phyloP scores from a whole-genome alignment of 1,284 basidiomycete genomes.

The Tylopilus orsonianus region DNA sequence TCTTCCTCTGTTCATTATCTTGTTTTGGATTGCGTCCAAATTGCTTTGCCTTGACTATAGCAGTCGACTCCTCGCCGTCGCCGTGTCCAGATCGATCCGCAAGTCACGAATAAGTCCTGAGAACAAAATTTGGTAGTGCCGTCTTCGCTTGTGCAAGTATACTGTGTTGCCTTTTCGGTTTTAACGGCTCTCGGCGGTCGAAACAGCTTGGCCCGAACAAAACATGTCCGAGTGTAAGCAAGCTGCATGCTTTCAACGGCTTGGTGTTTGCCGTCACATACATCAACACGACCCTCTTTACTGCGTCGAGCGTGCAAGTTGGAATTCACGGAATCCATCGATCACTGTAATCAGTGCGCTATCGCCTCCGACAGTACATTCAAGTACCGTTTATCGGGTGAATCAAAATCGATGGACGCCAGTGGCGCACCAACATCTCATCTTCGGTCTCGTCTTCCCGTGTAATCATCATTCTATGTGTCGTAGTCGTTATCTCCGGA shows the following conservation, averaged over 20 bases:
- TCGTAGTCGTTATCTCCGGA: neutral
- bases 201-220: neutral
- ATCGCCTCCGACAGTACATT: neutral
- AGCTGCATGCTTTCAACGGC: neutral
- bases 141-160: neutral
- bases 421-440: slow-evolving; percentile 1
- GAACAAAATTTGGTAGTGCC: neutral
- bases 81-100: too few relatives aligned
- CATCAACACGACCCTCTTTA: neutral
- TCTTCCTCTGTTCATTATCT: neutral
- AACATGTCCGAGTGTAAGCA: neutral
- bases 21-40: neutral
- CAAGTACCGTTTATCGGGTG: too few relatives aligned
- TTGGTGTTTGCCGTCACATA: neutral
- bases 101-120: too few relatives aligned
- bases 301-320: neutral
- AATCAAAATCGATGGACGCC: neutral
- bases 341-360: neutral
- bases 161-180: neutral
- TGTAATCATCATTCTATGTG: neutral
- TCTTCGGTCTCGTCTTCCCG: neutral
- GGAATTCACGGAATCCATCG: neutral
- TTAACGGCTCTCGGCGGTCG: neutral
- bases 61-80: too few relatives aligned
- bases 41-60: neutral